Conservation (phyloP, 345 rosid genomes). For the Arabidopsis suecica region DNA sequence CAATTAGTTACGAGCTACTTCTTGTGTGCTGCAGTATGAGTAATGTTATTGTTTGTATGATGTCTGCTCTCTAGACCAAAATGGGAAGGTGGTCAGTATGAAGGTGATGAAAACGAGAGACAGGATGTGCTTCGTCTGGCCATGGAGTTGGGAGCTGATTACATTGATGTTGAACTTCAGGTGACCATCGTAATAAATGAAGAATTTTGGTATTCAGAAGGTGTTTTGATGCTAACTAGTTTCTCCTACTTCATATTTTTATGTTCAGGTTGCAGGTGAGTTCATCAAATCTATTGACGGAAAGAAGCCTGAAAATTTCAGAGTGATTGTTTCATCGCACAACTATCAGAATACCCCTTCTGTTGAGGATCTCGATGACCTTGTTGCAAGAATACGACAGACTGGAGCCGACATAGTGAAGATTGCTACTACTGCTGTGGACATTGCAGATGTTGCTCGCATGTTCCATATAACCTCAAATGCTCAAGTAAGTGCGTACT, state of each 20-base stretch:
- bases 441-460: conserved; percentile 86
- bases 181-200: conserved; percentile 43
- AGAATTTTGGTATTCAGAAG: background rate
- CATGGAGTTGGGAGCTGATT: conserved; percentile 94
- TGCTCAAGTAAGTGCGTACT: conserved; percentile 68
- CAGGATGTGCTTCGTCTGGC: conserved; percentile 74
- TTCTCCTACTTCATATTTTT: conserved; percentile 17
- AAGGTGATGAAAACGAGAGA: conserved; percentile 76
- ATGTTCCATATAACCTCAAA: conserved; percentile 82
- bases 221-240: conserved; percentile 16
- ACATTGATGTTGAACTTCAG: conserved; percentile 94
- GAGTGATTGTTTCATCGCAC: conserved; percentile 84
- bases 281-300: conserved; percentile 62
- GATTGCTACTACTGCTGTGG: conserved; percentile 86
- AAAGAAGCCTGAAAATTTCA: conserved; percentile 73
- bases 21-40: conserved; percentile 6
- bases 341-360: conserved; percentile 87
- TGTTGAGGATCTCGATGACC: conserved; percentile 75
- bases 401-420: conserved; percentile 93
- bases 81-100: conserved; percentile 97
- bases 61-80: conserved; percentile 59
- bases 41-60: conserved; percentile 11
- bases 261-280: conserved; percentile 73
- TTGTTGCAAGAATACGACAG: conserved; percentile 73
- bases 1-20: conserved; percentile 1